These are phyloP conservation scores for Boletus speciosus DNA, from an alignment of 768 basidiomycete genomes.

Conservation along the genomic window DNA sequence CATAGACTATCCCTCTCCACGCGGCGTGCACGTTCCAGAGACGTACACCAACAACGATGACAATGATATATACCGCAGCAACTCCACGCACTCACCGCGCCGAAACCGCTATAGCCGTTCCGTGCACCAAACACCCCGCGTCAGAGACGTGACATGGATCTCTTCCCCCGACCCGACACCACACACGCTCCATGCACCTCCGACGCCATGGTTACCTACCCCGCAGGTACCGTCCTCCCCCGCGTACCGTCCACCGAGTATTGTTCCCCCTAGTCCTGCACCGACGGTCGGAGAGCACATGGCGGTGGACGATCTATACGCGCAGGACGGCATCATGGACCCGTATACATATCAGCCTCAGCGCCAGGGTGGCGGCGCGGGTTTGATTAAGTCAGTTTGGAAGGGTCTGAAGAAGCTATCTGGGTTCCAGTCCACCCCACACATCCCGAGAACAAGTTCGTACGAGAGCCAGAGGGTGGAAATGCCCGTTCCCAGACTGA, in stretches of 20 bases:
- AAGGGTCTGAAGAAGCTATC: conserved; percentile 32
- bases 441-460: background rate
- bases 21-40: conserved; percentile 22
- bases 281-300: conserved; percentile 31
- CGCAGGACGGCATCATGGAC: background rate
- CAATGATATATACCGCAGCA: conserved; percentile 8
- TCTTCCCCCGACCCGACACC: conserved; percentile 16
- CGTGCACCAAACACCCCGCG: conserved; percentile 18
- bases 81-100: background rate
- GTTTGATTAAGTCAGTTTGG: conserved; percentile 31
- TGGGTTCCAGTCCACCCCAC: conserved; percentile 6
- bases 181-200: conserved; percentile 4
- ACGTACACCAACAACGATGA: conserved; percentile 1
- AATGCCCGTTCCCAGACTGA: background rate
- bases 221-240: conserved; percentile 9
- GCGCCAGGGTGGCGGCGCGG: conserved; percentile 5
- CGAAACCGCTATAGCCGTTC: conserved; percentile 23
- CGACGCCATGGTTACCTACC: conserved; percentile 4
- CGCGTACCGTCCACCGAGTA: conserved; percentile 8
- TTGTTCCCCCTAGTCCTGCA: conserved; percentile 19
- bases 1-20: conserved; percentile 22
- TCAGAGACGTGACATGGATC: conserved; percentile 25
- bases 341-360: conserved; percentile 7
- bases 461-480: conserved; percentile 2
- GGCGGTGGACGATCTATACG: conserved; percentile 20